Conservation (phyloP, 495 filamentous ascomycete species). For the Hypoxylon trugodes region DNA sequence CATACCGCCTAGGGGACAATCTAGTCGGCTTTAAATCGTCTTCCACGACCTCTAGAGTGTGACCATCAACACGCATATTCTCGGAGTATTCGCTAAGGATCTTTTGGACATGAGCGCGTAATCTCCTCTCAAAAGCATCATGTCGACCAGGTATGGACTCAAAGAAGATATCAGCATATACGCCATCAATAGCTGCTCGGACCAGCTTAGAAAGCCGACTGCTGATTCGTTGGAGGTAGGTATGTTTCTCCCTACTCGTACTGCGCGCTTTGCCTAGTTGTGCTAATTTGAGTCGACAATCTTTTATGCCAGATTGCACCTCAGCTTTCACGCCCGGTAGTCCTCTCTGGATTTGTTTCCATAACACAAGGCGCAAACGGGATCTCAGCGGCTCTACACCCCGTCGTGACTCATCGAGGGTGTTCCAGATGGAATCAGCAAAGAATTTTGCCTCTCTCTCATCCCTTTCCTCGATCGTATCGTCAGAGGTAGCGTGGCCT, state of each 20-base stretch:
- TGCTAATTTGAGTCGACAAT: slow-evolving; percentile 22
- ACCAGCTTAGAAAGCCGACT: slow-evolving; percentile 26
- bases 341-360: slow-evolving; percentile 33
- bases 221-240: slow-evolving; percentile 49
- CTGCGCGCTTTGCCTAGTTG: slow-evolving; percentile 37
- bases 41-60: slow-evolving; percentile 41
- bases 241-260: slow-evolving; percentile 51
- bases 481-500: slow-evolving; percentile 47
- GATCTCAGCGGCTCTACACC: slow-evolving; percentile 30
- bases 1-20: slow-evolving; percentile 8
- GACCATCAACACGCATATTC: slow-evolving; percentile 40
- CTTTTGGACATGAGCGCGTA: slow-evolving; percentile 46
- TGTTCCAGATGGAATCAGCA: slow-evolving; percentile 23
- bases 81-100: slow-evolving; percentile 40
- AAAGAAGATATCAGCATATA: slow-evolving; percentile 40
- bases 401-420: slow-evolving; percentile 19
- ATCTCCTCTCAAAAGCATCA: slow-evolving; percentile 34
- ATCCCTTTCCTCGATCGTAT: slow-evolving; percentile 46
- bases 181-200: slow-evolving; percentile 36
- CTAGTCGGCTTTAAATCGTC: slow-evolving; percentile 20
- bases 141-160: slow-evolving; percentile 37
- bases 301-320: slow-evolving; percentile 33
- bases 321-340: slow-evolving; percentile 37
- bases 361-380: slow-evolving; percentile 34
- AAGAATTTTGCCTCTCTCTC: slow-evolving; percentile 47